Base-by-base conservation (phyloP, 179 eudicot genomes). In the Beta corolliflora region DNA sequence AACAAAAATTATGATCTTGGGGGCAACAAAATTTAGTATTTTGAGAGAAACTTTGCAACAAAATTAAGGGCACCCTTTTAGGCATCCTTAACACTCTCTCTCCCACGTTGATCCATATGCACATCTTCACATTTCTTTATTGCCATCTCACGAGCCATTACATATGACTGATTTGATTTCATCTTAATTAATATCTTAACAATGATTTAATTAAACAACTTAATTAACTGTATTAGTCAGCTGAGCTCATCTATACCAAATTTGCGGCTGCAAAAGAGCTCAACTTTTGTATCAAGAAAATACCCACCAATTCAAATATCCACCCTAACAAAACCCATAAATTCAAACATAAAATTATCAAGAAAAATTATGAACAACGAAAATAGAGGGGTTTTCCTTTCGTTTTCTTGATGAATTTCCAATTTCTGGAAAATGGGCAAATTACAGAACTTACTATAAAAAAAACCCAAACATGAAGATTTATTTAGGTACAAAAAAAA, bases 41-140 rank as follows among this genome's bases (percentile, higher is more conserved):
- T 36, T 36, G 41, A 36, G 41, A 36, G 41, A 36, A 56, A 81
- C 45, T 44, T 45, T 46, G 69, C 76, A 68, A 76, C 77, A 70
- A 81, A 82, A 71, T 80, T 52, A 72, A 82, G 69, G 81, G 73
- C 81, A 36, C 46, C 50, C 67, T 31, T 52, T 77, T 60, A 52
- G 82, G 52, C 23, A 79, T 69, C 71, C 59, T 75, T 66, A 67
- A 46, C 16, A 71, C 41, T 54, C 84, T 76, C 80, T 76, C 76
- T 58, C 86, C 75, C 88, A 77, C 83, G 84, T 86, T 81, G 76
- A 81, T 81, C 78, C 76, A 80, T 83, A 80, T 74, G 76, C 67
- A 23, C 61, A 71, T 19, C 64, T 73, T 72, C 16, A 23, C n/a
- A 70, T 53, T 54, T 75, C 69, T 78, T 81, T 54, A 83, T 18